Base-by-base conservation (phyloP, 164 flowering plant genomes). In the Echeveria elegans region DNA sequence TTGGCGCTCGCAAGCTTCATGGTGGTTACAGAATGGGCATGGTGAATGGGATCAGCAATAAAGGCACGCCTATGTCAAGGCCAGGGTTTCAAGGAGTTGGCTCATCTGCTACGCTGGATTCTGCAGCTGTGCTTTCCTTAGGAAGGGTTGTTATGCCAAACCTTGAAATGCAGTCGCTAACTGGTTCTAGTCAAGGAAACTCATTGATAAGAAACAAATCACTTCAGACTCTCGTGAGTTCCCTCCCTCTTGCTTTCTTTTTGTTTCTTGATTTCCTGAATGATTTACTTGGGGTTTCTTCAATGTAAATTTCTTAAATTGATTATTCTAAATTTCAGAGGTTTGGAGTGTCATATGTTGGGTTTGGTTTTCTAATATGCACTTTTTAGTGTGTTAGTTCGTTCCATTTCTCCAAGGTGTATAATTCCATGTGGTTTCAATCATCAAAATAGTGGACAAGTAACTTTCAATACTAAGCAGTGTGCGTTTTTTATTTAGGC, bases 71-170 rank as follows among this genome's bases (percentile, higher is more conserved):
- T 23, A 77, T 86, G 72, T 73, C 94, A 23, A 82, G 93, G 69
- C 88, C 91, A 37, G 97, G 96, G 23, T 83, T 80, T 74, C 98
- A 79, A 76, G 96, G 89, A 70, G 75, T 85, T 66, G 72, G 79
- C 36, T 78, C 97, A 43, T 79, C 92, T 58, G 40, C 89, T 30
- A 79, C 85, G 85, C 66, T 80, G 66, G 82, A 75, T 56, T 73
- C 97, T 69, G 92, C 91, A n/a, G 80, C 73, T 64, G 81, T 88
- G 90, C 75, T 84, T 68, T 72, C 97, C 26, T 73, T 90, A 45
- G 74, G 77, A 65, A 81, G 79, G 78, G 77, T 71, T 16, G 86
- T 88, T 63, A 77, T 86, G 72, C 86, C 88, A 48, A 84, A 73
- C 75, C 80, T 85, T 76, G 83, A 72, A 36, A 88, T 83, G 75